Evolutionary conservation across 2,329 filamentous ascomycete species (phyloP), one percentile per base, ranked within the genome.

Genomic region (Fusarium begoniae): DNA sequence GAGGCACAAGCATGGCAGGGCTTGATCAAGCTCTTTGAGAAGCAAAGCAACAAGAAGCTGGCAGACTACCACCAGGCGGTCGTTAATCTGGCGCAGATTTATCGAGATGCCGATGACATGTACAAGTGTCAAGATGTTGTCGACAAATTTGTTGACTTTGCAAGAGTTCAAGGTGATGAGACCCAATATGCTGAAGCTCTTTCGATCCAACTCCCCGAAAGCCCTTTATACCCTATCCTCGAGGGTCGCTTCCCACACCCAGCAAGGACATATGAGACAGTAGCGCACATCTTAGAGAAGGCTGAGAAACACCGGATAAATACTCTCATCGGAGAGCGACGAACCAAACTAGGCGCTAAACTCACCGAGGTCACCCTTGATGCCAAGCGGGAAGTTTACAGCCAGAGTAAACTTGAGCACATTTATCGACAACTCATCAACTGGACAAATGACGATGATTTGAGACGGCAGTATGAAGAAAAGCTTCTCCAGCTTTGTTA

Each of bases 1-100:
- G 95, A 98, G 75, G 85, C 90, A n/a, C 93, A 96, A 78, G 93
- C 93, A 74, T 98, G 94, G 94, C 93, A 98, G 80, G 96, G 96
- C 3, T 86, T 99, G 51, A 89, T 96, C 81, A 93, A 92, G 78
- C 83, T 98, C 37, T 98, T 94, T 80, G 94, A 98, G 83, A 92
- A 90, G 77, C 93, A 95, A 79, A 91, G 90, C 22, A 82, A 85
- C 37, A 87, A 88, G 62, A 93, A 92, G 77, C 84, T 98, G 20
- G 87, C 90, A 62, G 88, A 92, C 55, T 98, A 98, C 79, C 92
- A 93, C 54, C 85, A 90, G 51, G 93, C 93, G 3, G 92, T 91
- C 5, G 82, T 95, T 66, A 91, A 88, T 69, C 86, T 98, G 50
- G 94, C 94, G 13, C 87, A 92, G 61, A 90, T 98, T 57, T 95